A percentile compares a stretch with the other conserved stretches of the same genome.
phyloP scores from a whole-genome alignment of 176 grass and related monocot genomes.

The Typha latifolia region DNA sequence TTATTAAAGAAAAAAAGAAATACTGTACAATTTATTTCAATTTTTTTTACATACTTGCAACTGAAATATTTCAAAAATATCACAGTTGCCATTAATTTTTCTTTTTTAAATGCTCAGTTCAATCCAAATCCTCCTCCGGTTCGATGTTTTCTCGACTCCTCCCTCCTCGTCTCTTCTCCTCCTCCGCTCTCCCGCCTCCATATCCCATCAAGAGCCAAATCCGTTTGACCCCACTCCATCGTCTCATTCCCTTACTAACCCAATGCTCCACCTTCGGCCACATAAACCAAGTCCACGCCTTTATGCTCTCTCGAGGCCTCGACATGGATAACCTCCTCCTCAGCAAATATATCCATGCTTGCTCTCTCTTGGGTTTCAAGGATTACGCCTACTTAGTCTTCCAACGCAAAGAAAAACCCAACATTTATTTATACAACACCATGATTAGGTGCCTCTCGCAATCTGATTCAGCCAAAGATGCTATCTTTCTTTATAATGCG shows the following conservation, averaged over 20 bases:
- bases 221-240: not conserved
- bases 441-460: slow-evolving; percentile 25
- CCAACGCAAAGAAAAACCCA: slow-evolving; percentile 5
- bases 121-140: not conserved
- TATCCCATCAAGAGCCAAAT: not conserved
- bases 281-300: slow-evolving; percentile 18
- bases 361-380: slow-evolving; percentile 14
- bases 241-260: slow-evolving; percentile 12
- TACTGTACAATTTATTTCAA: too few relatives aligned
- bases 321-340: slow-evolving; percentile 25
- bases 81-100: too few relatives aligned
- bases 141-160: not conserved
- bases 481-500: slow-evolving; percentile 8
- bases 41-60: too few relatives aligned
- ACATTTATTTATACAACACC: slow-evolving; percentile 24
- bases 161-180: not conserved
- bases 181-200: not conserved
- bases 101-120: too few relatives aligned
- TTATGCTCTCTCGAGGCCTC: slow-evolving; percentile 22
- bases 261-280: slow-evolving; percentile 18
- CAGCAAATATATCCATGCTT: slow-evolving; percentile 19
- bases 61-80: too few relatives aligned
- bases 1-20: too few relatives aligned
- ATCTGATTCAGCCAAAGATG: slow-evolving; percentile 16
- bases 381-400: slow-evolving; percentile 14